A percentile compares a stretch with the other conserved stretches of the same genome.
These are phyloP conservation scores for Chlamydomonas sphaeroides DNA, from an alignment of 139 green algal genomes.

Conservation along the genomic window DNA sequence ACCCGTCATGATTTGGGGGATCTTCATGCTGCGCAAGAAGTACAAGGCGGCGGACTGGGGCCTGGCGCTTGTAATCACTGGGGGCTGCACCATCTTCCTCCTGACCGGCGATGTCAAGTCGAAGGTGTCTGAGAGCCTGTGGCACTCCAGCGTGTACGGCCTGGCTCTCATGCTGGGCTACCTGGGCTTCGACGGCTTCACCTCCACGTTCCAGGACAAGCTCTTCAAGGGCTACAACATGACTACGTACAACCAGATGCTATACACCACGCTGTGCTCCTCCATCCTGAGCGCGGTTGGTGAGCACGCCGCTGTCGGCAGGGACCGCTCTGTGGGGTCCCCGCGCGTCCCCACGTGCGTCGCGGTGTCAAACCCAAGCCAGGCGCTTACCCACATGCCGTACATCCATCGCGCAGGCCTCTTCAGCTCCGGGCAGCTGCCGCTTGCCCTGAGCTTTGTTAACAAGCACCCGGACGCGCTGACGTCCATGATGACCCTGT, in stretches of 20 bases:
- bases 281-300: constrained; percentile 61
- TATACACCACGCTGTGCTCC: constrained; percentile 82
- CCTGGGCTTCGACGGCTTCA: constrained; percentile 97
- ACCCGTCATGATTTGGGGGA: constrained; percentile 98
- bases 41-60: constrained; percentile 88
- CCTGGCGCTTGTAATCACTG: constrained; percentile 81
- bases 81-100: constrained; percentile 90
- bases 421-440: constrained; percentile 71
- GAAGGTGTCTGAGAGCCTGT: constrained; percentile 48
- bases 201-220: constrained; percentile 94
- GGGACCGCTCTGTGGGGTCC: too few species aligned
- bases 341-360: too few species aligned
- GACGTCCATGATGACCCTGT: constrained; percentile 73
- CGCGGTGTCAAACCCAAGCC: too few species aligned
- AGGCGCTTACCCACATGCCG: too few species aligned
- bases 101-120: constrained; percentile 63
- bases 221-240: constrained; percentile 96
- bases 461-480: constrained; percentile 69
- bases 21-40: constrained; percentile 87
- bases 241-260: constrained; percentile 94
- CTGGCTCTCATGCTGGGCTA: constrained; percentile 93
- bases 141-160: constrained; percentile 68
- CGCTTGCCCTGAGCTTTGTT: constrained; percentile 74
- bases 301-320: too few species aligned
- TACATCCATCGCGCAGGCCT: constrained; percentile 44